Evolutionary conservation across 768 basidiomycete species (phyloP).

Genomic region (Rhizopogon salebrosus): DNA sequence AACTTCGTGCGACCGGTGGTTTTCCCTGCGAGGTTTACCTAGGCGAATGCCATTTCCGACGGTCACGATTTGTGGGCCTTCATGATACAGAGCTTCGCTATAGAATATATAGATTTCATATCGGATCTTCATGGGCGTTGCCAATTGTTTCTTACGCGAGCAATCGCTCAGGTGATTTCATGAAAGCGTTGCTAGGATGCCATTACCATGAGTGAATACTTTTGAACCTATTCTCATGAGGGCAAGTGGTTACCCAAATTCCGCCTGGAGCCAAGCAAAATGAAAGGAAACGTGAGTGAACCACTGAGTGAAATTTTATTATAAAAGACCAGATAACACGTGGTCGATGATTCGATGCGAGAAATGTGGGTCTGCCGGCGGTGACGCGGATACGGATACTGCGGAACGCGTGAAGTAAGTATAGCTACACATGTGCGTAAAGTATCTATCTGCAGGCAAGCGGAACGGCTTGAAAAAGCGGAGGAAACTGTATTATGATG

Average conservation of each 20-base stretch:
- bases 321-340: conserved; percentile 23
- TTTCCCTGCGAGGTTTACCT: conserved; percentile 48
- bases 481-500: background rate
- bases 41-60: conserved; percentile 25
- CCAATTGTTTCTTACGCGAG: conserved; percentile 17
- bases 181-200: conserved; percentile 27
- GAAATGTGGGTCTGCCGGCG: conserved; percentile 7
- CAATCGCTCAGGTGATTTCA: conserved; percentile 17
- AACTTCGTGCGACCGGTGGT: conserved; percentile 67
- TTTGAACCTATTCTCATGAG: conserved; percentile 15
- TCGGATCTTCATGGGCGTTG: conserved; percentile 12
- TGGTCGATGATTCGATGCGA: conserved; percentile 7
- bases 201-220: conserved; percentile 7
- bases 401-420: conserved; percentile 14
- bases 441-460: conserved; percentile 4
- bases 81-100: conserved; percentile 7
- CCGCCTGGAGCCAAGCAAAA: conserved; percentile 13
- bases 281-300: conserved; percentile 10
- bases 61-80: conserved; percentile 21
- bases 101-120: conserved; percentile 4
- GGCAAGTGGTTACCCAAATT: conserved; percentile 19
- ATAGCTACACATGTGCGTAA: conserved; percentile 8
- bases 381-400: conserved; percentile 7
- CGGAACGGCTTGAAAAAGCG: background rate
- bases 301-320: conserved; percentile 19